Evolutionary conservation across 1,139 yeast genomes (phyloP).

Genomic region (Lodderomyces pseudojiufengensis): DNA sequence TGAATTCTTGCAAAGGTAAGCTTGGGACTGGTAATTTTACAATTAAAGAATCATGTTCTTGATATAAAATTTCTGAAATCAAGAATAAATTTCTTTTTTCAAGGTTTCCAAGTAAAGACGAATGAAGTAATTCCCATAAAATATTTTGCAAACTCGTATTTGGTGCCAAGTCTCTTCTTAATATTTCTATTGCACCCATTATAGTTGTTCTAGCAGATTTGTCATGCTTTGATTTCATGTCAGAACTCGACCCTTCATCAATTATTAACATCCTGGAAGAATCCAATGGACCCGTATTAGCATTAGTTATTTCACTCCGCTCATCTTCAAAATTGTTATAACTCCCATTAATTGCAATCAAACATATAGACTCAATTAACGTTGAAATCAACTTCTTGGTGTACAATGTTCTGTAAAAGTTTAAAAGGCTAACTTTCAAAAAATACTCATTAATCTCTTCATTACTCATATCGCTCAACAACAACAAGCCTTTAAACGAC

Average conservation of each 20-base stretch:
- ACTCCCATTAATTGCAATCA: constrained; percentile 66
- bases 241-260: constrained; percentile 44
- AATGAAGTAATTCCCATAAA: constrained; percentile 70
- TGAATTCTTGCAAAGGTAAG: constrained; percentile 45
- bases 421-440: constrained; percentile 55
- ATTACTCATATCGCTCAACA: constrained; percentile 76
- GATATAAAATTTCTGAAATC: constrained; percentile 61
- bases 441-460: constrained; percentile 56
- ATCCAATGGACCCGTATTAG: constrained; percentile 10
- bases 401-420: constrained; percentile 47
- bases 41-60: constrained; percentile 56
- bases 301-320: constrained; percentile 13
- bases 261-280: constrained; percentile 42
- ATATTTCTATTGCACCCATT: constrained; percentile 60
- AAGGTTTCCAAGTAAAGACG: constrained; percentile 54
- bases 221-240: constrained; percentile 45
- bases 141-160: constrained; percentile 58
- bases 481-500: constrained; percentile 68
- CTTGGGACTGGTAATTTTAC: constrained; percentile 65
- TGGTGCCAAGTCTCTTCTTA: constrained; percentile 62
- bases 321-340: constrained; percentile 51
- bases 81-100: constrained; percentile 65
- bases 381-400: constrained; percentile 47
- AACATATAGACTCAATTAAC: constrained; percentile 53
- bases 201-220: constrained; percentile 44